Base-by-base conservation (phyloP, 2,329 filamentous ascomycete genomes). In the Aureobasidium sp. region DNA sequence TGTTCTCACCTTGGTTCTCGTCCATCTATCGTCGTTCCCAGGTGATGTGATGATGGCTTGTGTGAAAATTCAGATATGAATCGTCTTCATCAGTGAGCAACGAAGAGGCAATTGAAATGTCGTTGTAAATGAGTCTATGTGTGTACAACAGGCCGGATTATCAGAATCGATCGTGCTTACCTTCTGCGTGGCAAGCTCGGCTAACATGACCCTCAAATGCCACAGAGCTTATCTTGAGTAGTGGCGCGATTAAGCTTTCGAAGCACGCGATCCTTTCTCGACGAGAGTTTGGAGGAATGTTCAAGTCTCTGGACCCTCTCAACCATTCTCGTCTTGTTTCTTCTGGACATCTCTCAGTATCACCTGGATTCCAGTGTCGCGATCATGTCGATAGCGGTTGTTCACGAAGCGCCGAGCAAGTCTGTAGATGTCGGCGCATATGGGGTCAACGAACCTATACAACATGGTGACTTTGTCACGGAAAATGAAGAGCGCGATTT, bases 401-500 rank as follows among this genome's bases (percentile, higher is more conserved):
- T 14, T 27, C 11, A 29, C 11, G 45, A 29, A 25, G 34, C 32
- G 16, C 32, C 32, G 2, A 16, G 22, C n/a, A 49, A 49, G 45
- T 25, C 21, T 38, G 45, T 22, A 3, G 11, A 29, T n/a, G 45
- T 38, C 16, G 45, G 29, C 24, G 19, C 34, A 3, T 49, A 49
- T 30, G 45, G 45, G 32, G 16, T 38, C n/a, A 14, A 49, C 11
- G 45, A 38, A 4, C 27, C 27, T 8, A 22, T 38, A 3, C 45
- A 49, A 38, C 22, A 38, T 29, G 45, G 45, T 16, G 45, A 49
- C 11, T 49, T 49, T 41, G 48, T 51, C 17, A 41, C 38, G 1
- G 29, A 42, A 2, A 41, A 35, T 6, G 49, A 53, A 22, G 29
- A 42, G 39, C 19, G 30, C 55, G 50, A 62, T 58, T 21, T 60